Conservation (phyloP, 331 rosid species). For the Quercus phellos region DNA sequence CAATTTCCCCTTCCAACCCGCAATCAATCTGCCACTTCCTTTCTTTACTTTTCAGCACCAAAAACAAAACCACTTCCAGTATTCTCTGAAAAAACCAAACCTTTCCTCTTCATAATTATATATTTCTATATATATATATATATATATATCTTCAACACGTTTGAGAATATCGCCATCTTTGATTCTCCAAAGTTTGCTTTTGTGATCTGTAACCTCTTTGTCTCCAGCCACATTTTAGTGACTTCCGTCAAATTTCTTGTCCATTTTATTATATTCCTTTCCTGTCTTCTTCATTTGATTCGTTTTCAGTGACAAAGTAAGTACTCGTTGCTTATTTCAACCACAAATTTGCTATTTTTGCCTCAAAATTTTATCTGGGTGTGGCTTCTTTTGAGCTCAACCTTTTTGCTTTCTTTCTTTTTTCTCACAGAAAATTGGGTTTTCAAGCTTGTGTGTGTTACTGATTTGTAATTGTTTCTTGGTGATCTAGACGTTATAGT, state of each 20-base stretch:
- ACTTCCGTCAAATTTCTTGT: slow-evolving; percentile 33
- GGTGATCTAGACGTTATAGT: slow-evolving; percentile 31
- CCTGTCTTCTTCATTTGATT: slow-evolving; percentile 17
- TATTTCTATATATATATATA: background rate
- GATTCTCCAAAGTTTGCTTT: slow-evolving; percentile 32
- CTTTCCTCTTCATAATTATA: background rate
- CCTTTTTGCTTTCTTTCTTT: background rate
- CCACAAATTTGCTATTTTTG: slow-evolving; percentile 13
- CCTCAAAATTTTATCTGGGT: slow-evolving; percentile 13
- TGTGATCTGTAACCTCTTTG: slow-evolving; percentile 38
- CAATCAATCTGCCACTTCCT: slow-evolving; percentile 3
- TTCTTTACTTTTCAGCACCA: slow-evolving; percentile 10
- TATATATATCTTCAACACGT: slow-evolving; percentile 13
- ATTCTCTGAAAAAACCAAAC: slow-evolving; percentile 19
- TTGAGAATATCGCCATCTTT: slow-evolving; percentile 44
- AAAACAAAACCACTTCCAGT: slow-evolving; percentile 17
- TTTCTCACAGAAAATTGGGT: slow-evolving; percentile 2
- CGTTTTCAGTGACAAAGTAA: slow-evolving; percentile 3
- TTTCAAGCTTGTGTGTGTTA: slow-evolving; percentile 11
- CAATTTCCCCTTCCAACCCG: slow-evolving; percentile 22
- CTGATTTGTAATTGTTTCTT: slow-evolving; percentile 22
- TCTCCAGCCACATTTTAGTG: slow-evolving; percentile 50
- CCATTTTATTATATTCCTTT: background rate
- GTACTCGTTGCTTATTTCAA: slow-evolving; percentile 10
- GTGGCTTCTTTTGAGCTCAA: slow-evolving; percentile 13